Conservation (phyloP, 2,329 filamentous ascomycete genomes). For the Fusarium tupiense region DNA sequence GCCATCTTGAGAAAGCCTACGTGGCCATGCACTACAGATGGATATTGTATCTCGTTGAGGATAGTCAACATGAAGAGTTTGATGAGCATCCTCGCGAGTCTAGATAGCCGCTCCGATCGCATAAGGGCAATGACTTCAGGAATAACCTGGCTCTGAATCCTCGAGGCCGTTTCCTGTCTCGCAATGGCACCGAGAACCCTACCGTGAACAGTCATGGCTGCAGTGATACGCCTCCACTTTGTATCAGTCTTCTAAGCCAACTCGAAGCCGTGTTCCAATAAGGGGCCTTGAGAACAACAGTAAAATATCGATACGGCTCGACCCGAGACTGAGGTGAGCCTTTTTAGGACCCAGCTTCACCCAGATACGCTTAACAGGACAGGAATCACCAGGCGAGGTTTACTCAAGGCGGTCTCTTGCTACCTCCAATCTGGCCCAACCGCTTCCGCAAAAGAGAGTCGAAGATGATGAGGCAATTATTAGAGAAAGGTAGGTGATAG, state of each 20-base stretch:
- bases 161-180: background rate
- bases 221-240: background rate
- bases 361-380: too few species aligned
- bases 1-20: fast-evolving
- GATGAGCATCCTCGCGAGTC: background rate
- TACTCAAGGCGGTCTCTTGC: too few species aligned
- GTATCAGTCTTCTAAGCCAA: fast-evolving
- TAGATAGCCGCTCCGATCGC: background rate
- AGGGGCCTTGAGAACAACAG: too few species aligned
- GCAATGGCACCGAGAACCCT: background rate
- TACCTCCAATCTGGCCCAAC: too few species aligned
- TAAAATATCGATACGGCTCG: background rate
- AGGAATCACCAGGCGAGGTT: too few species aligned
- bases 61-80: background rate
- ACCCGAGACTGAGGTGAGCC: background rate
- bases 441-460: too few species aligned
- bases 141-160: background rate
- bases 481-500: too few species aligned
- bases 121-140: background rate
- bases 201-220: background rate
- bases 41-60: background rate
- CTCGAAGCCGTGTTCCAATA: too few species aligned
- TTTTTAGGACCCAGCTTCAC: too few species aligned
- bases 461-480: too few species aligned
- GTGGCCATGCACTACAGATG: fast-evolving